A percentile compares a stretch with the other conserved stretches of the same genome.
Evolutionary conservation across 139 green algal genomes (phyloP).

Genomic region (Pseudopediastrum boryanum): DNA sequence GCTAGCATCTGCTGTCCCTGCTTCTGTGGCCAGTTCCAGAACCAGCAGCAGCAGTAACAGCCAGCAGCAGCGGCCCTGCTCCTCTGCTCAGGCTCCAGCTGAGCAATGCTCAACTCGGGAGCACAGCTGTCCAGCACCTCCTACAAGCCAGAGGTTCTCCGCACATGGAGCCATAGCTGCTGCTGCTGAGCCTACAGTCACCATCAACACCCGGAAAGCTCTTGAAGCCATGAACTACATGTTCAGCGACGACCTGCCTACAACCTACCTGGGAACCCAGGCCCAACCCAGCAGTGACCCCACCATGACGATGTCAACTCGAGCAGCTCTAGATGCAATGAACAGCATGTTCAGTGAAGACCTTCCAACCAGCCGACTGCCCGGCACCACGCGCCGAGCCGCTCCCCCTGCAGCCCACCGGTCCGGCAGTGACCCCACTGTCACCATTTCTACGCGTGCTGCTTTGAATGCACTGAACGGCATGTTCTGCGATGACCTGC

Average conservation of each 20-base stretch:
- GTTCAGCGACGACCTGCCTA: slow-evolving; percentile 59
- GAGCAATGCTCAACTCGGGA: too few relatives aligned
- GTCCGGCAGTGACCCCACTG: slow-evolving; percentile 56
- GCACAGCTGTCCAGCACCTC: background rate
- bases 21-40: background rate
- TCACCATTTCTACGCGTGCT: slow-evolving; percentile 69
- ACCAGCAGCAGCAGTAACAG: slow-evolving; percentile 17
- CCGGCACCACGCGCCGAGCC: background rate
- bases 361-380: slow-evolving; percentile 12
- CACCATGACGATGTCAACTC: slow-evolving; percentile 69
- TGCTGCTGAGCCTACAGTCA: slow-evolving; percentile 56
- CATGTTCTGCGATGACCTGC: slow-evolving; percentile 64
- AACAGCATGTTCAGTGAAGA: slow-evolving; percentile 67
- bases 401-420: too few relatives aligned
- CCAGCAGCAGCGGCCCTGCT: slow-evolving; percentile 19
- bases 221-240: slow-evolving; percentile 70
- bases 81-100: too few relatives aligned
- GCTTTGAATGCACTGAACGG: slow-evolving; percentile 71
- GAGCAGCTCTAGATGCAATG: slow-evolving; percentile 64
- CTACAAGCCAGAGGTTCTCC: background rate
- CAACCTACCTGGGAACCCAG: too few relatives aligned
- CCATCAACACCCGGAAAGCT: slow-evolving; percentile 63
- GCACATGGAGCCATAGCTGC: background rate
- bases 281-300: slow-evolving; percentile 37
- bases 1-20: background rate